Evolutionary conservation across 2,329 filamentous ascomycete genomes (phyloP).

Genomic region (Coniochaeta sp.): DNA sequence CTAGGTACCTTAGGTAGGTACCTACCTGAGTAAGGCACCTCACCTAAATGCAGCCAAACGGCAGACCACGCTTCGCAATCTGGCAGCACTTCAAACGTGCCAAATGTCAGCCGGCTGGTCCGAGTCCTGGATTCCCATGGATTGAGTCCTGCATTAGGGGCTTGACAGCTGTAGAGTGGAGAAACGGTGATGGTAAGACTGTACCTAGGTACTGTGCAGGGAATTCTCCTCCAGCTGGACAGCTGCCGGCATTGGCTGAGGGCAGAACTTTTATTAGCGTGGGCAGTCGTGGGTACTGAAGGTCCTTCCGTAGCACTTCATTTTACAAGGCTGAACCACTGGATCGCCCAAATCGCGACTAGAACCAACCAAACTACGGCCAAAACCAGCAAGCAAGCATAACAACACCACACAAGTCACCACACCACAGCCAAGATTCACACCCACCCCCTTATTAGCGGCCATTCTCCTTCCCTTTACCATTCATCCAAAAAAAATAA

Average conservation of each 20-base stretch:
- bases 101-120: background rate
- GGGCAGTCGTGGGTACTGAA: background rate
- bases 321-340: slow-evolving; percentile 2
- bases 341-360: background rate
- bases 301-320: slow-evolving; percentile 1
- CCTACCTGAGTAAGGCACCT: no score
- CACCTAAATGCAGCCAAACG: no score
- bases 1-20: no score
- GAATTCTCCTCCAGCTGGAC: background rate
- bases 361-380: background rate
- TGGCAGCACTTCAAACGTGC: background rate
- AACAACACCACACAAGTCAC: slow-evolving; percentile 2
- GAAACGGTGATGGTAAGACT: no score
- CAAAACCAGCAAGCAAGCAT: background rate
- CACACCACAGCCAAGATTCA: background rate
- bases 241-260: background rate
- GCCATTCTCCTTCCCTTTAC: background rate
- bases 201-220: no score
- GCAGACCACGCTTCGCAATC: background rate
- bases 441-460: slow-evolving; percentile 3
- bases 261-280: background rate
- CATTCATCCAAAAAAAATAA: background rate
- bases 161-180: background rate
- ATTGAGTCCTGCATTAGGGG: background rate
- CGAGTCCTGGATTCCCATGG: background rate